A percentile compares a stretch with the other conserved stretches of the same genome.
Evolutionary conservation across 768 basidiomycete genomes (phyloP).

Genomic region (Chalciporus sphaerocephalus): DNA sequence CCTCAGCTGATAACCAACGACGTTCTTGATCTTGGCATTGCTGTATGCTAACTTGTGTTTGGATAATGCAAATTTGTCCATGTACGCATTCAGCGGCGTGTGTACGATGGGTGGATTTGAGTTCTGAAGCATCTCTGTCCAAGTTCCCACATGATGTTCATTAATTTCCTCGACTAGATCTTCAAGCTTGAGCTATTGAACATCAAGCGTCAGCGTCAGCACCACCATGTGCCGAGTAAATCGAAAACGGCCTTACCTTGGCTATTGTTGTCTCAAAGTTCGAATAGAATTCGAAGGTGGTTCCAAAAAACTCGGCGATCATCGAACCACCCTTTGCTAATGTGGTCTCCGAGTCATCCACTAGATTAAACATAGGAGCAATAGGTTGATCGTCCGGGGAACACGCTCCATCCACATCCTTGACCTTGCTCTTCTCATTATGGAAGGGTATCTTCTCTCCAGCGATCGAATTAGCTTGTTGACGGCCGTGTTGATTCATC

Average conservation of each 20-base stretch:
- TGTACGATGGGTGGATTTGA: slow-evolving; percentile 70
- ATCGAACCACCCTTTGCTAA: slow-evolving; percentile 60
- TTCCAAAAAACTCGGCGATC: slow-evolving; percentile 69
- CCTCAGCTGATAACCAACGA: slow-evolving; percentile 66
- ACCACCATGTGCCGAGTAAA: neutral
- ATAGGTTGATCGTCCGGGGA: slow-evolving; percentile 52
- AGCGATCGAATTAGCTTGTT: slow-evolving; percentile 58
- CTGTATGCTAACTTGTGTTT: slow-evolving; percentile 66
- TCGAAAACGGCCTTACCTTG: slow-evolving; percentile 43
- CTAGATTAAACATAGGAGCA: slow-evolving; percentile 82
- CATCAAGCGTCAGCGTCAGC: slow-evolving; percentile 1
- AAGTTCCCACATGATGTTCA: slow-evolving; percentile 74
- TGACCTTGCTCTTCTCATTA: slow-evolving; percentile 66
- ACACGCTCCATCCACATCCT: slow-evolving; percentile 59
- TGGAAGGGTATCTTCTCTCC: slow-evolving; percentile 32
- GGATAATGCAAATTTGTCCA: slow-evolving; percentile 67
- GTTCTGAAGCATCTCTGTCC: slow-evolving; percentile 75
- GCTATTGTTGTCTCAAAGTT: slow-evolving; percentile 61
- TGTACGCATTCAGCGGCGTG: slow-evolving; percentile 72
- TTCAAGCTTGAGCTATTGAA: slow-evolving; percentile 53
- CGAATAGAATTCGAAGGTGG: slow-evolving; percentile 77
- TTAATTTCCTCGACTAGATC: slow-evolving; percentile 80
- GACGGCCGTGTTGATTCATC: slow-evolving; percentile 62
- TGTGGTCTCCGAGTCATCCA: slow-evolving; percentile 73
- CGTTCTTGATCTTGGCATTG: slow-evolving; percentile 67